Conservation (phyloP, 345 rosid species). For the Salix dunnii region DNA sequence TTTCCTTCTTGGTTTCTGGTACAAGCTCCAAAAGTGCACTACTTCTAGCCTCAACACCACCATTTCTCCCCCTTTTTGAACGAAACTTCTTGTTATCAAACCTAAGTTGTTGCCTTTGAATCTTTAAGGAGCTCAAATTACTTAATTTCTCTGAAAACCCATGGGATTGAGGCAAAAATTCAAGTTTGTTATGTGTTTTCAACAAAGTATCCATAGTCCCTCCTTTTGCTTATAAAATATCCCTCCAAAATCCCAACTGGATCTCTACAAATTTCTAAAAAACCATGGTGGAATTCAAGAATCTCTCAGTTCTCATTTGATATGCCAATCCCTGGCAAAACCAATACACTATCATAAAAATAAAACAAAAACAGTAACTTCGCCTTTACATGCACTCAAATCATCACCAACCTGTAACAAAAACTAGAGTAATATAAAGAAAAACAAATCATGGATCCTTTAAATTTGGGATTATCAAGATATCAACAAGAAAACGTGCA, state of each 20-base stretch:
- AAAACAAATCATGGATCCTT: background rate
- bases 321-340: conserved; percentile 10
- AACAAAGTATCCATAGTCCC: conserved; percentile 70
- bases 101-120: conserved; percentile 37
- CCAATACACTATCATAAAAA: background rate
- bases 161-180: conserved; percentile 52
- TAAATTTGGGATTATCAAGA: background rate
- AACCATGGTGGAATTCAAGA: background rate
- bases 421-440: background rate
- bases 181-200: conserved; percentile 67
- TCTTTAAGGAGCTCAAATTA: conserved; percentile 38
- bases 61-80: conserved; percentile 28
- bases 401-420: background rate
- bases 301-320: conserved; percentile 15
- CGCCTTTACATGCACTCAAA: background rate
- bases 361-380: background rate
- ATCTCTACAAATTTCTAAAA: conserved; percentile 14
- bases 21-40: conserved; percentile 82
- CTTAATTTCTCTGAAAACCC: conserved; percentile 49
- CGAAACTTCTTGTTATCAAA: conserved; percentile 42
- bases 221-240: conserved; percentile 6
- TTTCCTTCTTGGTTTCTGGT: conserved; percentile 85
- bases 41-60: conserved; percentile 41
- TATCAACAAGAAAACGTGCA: background rate
- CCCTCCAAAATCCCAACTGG: conserved; percentile 13